These are phyloP conservation scores for Candida corydali DNA, from an alignment of 805 yeast genomes.

Conservation along the genomic window DNA sequence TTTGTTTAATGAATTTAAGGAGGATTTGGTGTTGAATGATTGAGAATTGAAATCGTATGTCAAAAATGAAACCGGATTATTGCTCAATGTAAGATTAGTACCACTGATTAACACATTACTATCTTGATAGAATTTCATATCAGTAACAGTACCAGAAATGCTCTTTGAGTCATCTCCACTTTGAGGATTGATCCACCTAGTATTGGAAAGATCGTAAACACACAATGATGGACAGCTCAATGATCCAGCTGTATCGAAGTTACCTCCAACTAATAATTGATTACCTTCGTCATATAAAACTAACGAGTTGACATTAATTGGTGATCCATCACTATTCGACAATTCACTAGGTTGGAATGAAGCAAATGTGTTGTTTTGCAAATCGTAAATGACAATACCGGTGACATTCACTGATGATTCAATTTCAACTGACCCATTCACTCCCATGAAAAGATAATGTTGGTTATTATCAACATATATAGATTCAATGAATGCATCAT, in stretches of 20 bases:
- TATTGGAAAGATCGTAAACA: conserved; percentile 50
- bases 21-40: conserved; percentile 16
- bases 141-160: conserved; percentile 49
- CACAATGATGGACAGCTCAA: conserved; percentile 62
- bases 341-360: conserved; percentile 48
- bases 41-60: conserved; percentile 49
- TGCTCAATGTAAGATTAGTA: conserved; percentile 37
- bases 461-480: conserved; percentile 33
- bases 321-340: conserved; percentile 33
- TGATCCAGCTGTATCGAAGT: conserved; percentile 56
- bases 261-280: conserved; percentile 69
- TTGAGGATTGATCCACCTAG: conserved; percentile 50
- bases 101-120: conserved; percentile 47
- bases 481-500: conserved; percentile 20
- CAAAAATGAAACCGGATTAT: conserved; percentile 38
- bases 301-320: conserved; percentile 34
- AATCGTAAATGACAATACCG: conserved; percentile 54
- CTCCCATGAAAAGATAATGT: conserved; percentile 42
- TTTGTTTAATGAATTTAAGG: conserved; percentile 18
- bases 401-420: conserved; percentile 16
- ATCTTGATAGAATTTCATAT: conserved; percentile 44
- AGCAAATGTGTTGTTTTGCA: conserved; percentile 38
- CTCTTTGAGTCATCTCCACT: conserved; percentile 16
- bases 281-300: conserved; percentile 28
- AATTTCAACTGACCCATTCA: conserved; percentile 32